Conservation (phyloP, 1,284 basidiomycete genomes). For the Sporisorium iseilematis-ciliati region DNA sequence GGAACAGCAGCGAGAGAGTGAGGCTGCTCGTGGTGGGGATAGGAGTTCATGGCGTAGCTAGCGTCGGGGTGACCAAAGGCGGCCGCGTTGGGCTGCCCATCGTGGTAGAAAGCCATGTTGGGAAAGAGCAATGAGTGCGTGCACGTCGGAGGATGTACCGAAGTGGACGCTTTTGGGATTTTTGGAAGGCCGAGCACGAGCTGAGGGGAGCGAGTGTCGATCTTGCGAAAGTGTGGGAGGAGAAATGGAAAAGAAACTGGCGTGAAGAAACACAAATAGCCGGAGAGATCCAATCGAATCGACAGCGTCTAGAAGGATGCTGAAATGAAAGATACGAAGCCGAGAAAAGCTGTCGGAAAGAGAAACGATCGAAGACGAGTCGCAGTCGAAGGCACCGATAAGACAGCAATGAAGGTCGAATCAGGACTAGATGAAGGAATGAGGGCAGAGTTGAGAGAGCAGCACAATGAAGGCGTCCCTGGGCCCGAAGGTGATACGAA, state of each 20-base stretch:
- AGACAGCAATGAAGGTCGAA: no score
- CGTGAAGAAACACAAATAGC: neutral
- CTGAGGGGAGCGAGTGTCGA: constrained; percentile 9
- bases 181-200: constrained; percentile 13
- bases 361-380: neutral
- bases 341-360: neutral
- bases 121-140: constrained; percentile 12
- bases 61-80: constrained; percentile 18
- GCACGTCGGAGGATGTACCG: constrained; percentile 20
- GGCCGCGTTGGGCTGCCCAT: constrained; percentile 20
- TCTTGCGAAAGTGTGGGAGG: neutral
- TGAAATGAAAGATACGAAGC: neutral
- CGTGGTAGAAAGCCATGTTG: constrained; percentile 33
- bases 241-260: neutral
- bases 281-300: neutral
- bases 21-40: constrained; percentile 30
- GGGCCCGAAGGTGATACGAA: constrained; percentile 29
- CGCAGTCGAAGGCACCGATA: neutral
- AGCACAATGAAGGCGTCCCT: constrained; percentile 57
- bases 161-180: constrained; percentile 32
- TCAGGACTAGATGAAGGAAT: neutral
- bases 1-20: constrained; percentile 8
- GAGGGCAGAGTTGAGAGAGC: constrained; percentile 32
- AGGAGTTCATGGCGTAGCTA: constrained; percentile 18
- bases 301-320: no score